These are phyloP conservation scores for Sphenostylis stenocarpa DNA, from an alignment of 306 rosid genomes.

Conservation along the genomic window DNA sequence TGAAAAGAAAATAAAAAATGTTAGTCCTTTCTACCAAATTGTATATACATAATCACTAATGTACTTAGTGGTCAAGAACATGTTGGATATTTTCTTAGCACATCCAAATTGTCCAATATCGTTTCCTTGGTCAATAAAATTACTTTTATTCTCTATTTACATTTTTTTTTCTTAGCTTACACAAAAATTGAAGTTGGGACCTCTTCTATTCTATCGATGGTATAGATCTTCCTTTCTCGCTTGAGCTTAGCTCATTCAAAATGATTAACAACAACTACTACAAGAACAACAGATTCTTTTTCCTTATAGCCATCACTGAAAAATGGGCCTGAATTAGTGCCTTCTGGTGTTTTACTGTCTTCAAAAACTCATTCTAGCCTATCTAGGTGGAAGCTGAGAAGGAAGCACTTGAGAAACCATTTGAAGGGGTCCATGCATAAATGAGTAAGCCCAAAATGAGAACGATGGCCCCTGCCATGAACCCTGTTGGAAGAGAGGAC, in stretches of 20 bases:
- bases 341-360: slow-evolving; percentile 10
- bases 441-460: slow-evolving; percentile 67
- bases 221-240: background rate
- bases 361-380: slow-evolving; percentile 10
- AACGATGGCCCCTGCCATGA: slow-evolving; percentile 69
- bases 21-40: background rate
- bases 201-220: slow-evolving; percentile 1
- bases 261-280: slow-evolving; percentile 8
- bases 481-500: slow-evolving; percentile 78
- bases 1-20: too few relatives aligned
- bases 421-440: slow-evolving; percentile 76
- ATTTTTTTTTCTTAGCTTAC: slow-evolving; percentile 13
- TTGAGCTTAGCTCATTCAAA: slow-evolving; percentile 17
- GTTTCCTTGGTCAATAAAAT: background rate
- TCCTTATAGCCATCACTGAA: slow-evolving; percentile 3
- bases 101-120: background rate
- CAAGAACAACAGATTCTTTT: slow-evolving; percentile 28
- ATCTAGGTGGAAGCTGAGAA: slow-evolving; percentile 36
- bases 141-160: background rate
- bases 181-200: slow-evolving; percentile 30
- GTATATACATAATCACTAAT: background rate
- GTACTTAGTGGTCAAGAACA: background rate
- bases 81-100: too few relatives aligned
- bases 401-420: slow-evolving; percentile 41
- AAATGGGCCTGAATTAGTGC: background rate